phyloP scores from a whole-genome alignment of 352 stramenopile genomes.

The Pythium phragmitis region DNA sequence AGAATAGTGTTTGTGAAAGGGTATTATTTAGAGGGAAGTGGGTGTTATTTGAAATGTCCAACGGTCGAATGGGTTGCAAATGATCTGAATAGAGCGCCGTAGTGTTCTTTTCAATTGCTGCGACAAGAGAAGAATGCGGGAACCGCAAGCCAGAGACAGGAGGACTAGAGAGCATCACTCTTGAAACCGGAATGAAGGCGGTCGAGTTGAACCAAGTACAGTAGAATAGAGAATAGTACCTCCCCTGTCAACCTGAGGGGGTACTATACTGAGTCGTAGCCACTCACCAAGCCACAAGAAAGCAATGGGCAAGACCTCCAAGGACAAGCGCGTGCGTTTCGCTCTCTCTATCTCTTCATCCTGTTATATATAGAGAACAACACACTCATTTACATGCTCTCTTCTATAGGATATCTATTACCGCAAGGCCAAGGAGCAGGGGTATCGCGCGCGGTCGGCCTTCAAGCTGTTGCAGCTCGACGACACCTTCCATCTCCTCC shows the following conservation, averaged over 20 bases:
- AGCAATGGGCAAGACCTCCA: constrained; percentile 84
- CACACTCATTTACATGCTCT: not conserved
- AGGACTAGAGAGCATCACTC: constrained; percentile 16
- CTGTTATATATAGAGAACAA: not conserved
- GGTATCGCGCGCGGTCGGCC: constrained; percentile 96
- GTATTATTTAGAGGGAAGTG: not conserved
- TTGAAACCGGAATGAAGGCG: not conserved
- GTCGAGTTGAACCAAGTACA: constrained; percentile 2
- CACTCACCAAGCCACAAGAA: constrained; percentile 9
- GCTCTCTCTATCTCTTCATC: not conserved
- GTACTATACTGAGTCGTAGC: constrained; percentile 6
- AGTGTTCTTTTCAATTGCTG: not conserved
- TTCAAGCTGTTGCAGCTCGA: constrained; percentile 99
- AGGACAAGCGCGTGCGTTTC: constrained; percentile 87
- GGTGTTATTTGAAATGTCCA: constrained; percentile 12
- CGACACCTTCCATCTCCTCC: constrained; percentile 96
- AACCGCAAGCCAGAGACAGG: not conserved
- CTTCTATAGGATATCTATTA: constrained; percentile 90
- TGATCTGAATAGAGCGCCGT: constrained; percentile 17
- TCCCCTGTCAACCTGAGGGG: not conserved
- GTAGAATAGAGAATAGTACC: constrained; percentile 11
- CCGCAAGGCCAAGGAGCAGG: constrained; percentile 90
- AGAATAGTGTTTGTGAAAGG: not conserved
- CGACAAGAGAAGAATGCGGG: constrained; percentile 1
- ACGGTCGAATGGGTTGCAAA: not conserved